Base-by-base conservation (phyloP, 495 filamentous ascomycete species). In the Aspergillus sclerotioniger region DNA sequence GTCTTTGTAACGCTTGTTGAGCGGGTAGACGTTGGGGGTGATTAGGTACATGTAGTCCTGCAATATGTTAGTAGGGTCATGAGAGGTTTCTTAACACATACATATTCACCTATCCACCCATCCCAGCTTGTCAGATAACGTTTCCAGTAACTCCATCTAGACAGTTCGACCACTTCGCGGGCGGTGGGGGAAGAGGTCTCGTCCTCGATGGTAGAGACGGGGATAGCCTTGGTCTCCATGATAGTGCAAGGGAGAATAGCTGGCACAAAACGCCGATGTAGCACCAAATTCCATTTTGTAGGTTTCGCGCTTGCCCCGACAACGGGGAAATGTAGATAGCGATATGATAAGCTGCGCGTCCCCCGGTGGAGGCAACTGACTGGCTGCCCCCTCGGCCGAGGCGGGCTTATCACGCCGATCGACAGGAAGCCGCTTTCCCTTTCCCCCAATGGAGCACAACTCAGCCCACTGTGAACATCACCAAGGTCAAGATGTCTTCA, bases 1-100 rank as follows among this genome's bases (percentile, higher is more conserved):
- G 73, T 73, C 50, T 72, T 77, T 31, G 80, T 70, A 74, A 80
- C 87, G 68, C 73, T 80, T 82, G 90, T 85, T 78, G 87, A 94
- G 13, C 82, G 90, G 55, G 63, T 76, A 79, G 50, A 94, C 73
- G 61, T 91, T 92, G 6, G 90, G 90, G 35, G 78, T 82, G 72
- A 89, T 86, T 41, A 86, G 73, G 67, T 85, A 86, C 37, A 71
- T 75, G 80, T 94, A 94, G 71, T 94, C 89, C 71, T 72, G 51
- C 19, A 6, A 6, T 0, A 9, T 17, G 32, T 51, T 43, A 57
- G 46, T 17, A 44, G 10, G 10, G 21, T 19, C 13, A 21, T 6
- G 19, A 33, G 39, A 19, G 21, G 31, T 41, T 6, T 1, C 3
- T 6, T n/a, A 21, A n/a, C 17, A 35, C 51, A 43, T 50, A 59